Evolutionary conservation across 2,329 filamentous ascomycete genomes (phyloP).

Genomic region (Neocucurbitaria cava): DNA sequence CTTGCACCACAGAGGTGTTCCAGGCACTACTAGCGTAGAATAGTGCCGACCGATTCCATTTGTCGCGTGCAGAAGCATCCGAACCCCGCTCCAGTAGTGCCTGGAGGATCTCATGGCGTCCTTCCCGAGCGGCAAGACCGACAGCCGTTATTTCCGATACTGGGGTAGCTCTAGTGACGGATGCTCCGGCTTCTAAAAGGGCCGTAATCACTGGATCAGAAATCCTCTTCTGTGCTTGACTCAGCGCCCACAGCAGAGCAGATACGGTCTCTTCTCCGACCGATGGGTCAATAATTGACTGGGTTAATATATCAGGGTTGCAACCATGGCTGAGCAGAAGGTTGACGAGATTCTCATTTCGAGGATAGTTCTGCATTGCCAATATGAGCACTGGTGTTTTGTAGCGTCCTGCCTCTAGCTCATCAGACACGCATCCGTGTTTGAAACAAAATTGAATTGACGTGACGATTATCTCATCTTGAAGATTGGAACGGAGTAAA

Average conservation of each 20-base stretch:
- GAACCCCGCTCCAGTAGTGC: constrained; percentile 64
- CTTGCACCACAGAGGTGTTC: constrained; percentile 37
- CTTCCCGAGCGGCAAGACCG: constrained; percentile 64
- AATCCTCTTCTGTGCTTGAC: constrained; percentile 68
- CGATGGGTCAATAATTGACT: constrained; percentile 54
- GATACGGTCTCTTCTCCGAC: constrained; percentile 64
- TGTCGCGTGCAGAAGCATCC: constrained; percentile 66
- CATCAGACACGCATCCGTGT: constrained; percentile 41
- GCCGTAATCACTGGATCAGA: constrained; percentile 65
- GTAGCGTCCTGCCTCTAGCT: constrained; percentile 20
- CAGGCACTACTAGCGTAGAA: constrained; percentile 63
- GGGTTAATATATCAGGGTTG: constrained; percentile 51
- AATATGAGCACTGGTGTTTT: constrained; percentile 31
- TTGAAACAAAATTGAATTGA: constrained; percentile 64
- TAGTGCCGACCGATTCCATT: constrained; percentile 64
- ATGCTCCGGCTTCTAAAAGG: constrained; percentile 63
- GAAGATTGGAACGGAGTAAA: constrained; percentile 60
- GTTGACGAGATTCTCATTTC: constrained; percentile 26
- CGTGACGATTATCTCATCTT: constrained; percentile 54
- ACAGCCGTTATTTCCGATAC: constrained; percentile 64
- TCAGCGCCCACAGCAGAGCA: constrained; percentile 66
- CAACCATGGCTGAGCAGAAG: constrained; percentile 34
- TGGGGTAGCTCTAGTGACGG: constrained; percentile 63
- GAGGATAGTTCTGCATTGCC: constrained; percentile 36
- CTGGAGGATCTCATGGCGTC: constrained; percentile 65